Evolutionary conservation across 1,284 basidiomycete genomes (phyloP), one percentile per base, ranked within the genome.

Genomic region (Puccinia polysora): DNA sequence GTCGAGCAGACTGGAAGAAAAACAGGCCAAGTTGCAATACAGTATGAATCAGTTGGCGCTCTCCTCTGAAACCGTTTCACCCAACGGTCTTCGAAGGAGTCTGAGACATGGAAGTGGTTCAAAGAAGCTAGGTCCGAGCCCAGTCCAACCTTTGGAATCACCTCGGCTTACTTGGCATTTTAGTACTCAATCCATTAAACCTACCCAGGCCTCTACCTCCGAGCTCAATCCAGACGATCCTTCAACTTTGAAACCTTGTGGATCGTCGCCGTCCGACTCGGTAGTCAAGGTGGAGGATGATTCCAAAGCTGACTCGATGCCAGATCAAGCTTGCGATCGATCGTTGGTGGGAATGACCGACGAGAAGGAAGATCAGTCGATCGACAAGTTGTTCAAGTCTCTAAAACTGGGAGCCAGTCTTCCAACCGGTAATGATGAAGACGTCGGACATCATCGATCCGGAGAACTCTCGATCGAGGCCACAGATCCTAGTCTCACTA

Each of bases 381-480:
- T 59, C 36, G 56, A 59, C 56, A 59, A 25, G 20, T n/a, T 59
- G 20, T 59, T 59, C 56, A 40, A 34, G 10, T 25, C 23, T 15
- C 56, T 59, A 8, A 34, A 59, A 25, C 56, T 59, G 10, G 56
- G 56, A 7, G 34, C 56, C n/a, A 14, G 28, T 25, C 2, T 4
- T 25, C 56, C n/a, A n/a, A n/a, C n/a, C n/a, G n/a, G n/a, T n/a
- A n/a, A n/a, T n/a, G n/a, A n/a, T n/a, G n/a, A n/a, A n/a, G n/a
- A n/a, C n/a, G n/a, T n/a, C n/a, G n/a, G n/a, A n/a, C n/a, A n/a
- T n/a, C n/a, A n/a, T n/a, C n/a, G n/a, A n/a, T n/a, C n/a, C n/a
- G n/a, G n/a, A n/a, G n/a, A n/a, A n/a, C n/a, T n/a, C n/a, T n/a
- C n/a, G n/a, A n/a, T n/a, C n/a, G n/a, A n/a, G n/a, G n/a, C n/a